Percentiles rank a stretch among this genome's conserved stretches.
Conservation (phyloP, 345 rosid species). For the Geranium rotundifolium region DNA sequence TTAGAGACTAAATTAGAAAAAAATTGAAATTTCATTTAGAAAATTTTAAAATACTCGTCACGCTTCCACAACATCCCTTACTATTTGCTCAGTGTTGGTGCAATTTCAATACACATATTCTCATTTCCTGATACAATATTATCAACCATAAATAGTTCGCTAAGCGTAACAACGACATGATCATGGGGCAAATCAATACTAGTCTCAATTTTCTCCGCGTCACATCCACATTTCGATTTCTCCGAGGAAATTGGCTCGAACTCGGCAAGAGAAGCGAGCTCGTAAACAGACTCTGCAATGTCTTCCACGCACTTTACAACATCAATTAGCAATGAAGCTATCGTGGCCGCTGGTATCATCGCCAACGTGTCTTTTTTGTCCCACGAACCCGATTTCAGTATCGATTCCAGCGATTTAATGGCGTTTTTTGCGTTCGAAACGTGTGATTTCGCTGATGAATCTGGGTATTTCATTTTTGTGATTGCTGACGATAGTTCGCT, state of each 20-base stretch:
- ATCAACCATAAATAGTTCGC: no score
- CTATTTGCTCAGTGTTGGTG: no score
- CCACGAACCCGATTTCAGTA: slow-evolving; percentile 35
- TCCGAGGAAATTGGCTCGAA: slow-evolving; percentile 22
- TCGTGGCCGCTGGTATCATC: slow-evolving; percentile 29
- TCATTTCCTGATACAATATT: no score
- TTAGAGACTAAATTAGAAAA: no score
- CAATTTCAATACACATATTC: no score
- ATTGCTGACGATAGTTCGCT: slow-evolving; percentile 41
- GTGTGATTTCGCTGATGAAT: slow-evolving; percentile 22
- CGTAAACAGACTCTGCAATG: slow-evolving; percentile 36
- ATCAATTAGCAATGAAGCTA: slow-evolving; percentile 46
- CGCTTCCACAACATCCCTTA: no score
- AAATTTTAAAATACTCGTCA: no score
- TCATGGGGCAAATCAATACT: no score
- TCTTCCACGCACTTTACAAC: slow-evolving; percentile 34
- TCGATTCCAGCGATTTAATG: slow-evolving; percentile 21
- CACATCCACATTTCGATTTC: slow-evolving; percentile 1
- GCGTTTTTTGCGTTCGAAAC: slow-evolving; percentile 31
- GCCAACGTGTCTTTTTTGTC: slow-evolving; percentile 29
- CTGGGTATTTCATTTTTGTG: slow-evolving; percentile 31
- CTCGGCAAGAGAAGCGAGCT: slow-evolving; percentile 41
- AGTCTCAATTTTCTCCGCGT: no score
- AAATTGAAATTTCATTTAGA: no score
- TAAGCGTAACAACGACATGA: no score